Evolutionary conservation across 176 grass and related monocot genomes (phyloP), one percentile per base, ranked within the genome.

Genomic region (Oryza meridionalis): DNA sequence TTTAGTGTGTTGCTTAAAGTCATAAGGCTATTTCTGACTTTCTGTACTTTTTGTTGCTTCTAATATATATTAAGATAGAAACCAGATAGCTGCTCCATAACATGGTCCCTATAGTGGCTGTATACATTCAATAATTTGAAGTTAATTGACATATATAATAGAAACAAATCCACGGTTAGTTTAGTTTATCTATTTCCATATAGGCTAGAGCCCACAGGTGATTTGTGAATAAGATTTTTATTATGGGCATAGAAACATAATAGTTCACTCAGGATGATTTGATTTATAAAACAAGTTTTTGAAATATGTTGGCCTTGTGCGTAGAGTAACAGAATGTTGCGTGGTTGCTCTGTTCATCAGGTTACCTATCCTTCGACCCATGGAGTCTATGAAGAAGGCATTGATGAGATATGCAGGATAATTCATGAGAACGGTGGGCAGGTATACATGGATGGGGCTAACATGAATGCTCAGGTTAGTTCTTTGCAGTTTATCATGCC

Each of bases 361-460:
- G 97, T 99, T 64, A 99, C 97, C 47, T 99, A 99, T 78, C 97
- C 97, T 47, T 99, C 97, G 78, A 99, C 97, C 71, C 93, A 99
- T 83, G 97, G 97, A 92, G 97, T 99, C 51, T 99, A 99, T 61
- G 97, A 99, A 92, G 97, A 99, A 90, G 97, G 93, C 45, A 88
- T 99, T 79, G 93, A 99, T 90, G 91, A 99, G 76, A 99, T 99
- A 69, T 99, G 97, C 91, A 99, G 79, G 80, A 94, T 94, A 58
- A 91, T 99, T 92, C 97, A 99, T 70, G 91, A 99, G 7, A 99
- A 99, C 70, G 97, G 93, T 19, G 97, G 97, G 11, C 93, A 99
- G 85, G 97, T 99, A 45, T 99, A 99, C 73, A 99, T 99, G 97
- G 97, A 99, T 76, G 97, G 97, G 58, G 97, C 97, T 81, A 99